Evolutionary conservation across 495 filamentous ascomycete species (phyloP).

Genomic region (Rhizodiscina lignyota): DNA sequence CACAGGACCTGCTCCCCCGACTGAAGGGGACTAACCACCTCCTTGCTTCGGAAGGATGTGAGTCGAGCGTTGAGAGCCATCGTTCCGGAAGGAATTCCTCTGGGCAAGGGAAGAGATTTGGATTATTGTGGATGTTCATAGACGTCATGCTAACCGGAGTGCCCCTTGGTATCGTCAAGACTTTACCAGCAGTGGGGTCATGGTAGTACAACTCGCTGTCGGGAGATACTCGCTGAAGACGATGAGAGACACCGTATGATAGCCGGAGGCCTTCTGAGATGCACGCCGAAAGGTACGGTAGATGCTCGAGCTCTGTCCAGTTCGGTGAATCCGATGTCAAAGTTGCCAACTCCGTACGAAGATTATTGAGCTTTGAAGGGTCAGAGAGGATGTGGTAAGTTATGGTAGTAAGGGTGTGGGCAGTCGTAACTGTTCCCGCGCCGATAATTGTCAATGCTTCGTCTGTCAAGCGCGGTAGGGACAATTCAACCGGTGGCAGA

Average conservation of each 20-base stretch:
- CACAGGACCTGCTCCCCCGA: constrained; percentile 27
- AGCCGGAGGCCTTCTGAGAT: constrained; percentile 33
- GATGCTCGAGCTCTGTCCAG: constrained; percentile 28
- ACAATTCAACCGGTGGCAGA: constrained; percentile 1
- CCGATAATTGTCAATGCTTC: constrained; percentile 7
- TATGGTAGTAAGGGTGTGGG: not conserved
- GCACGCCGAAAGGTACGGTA: constrained; percentile 33
- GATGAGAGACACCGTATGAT: constrained; percentile 23
- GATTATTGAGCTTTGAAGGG: not conserved
- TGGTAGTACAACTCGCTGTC: constrained; percentile 24
- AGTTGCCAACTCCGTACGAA: not conserved
- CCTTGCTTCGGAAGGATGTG: constrained; percentile 16
- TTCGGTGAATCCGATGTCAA: constrained; percentile 6
- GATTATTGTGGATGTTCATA: constrained; percentile 5
- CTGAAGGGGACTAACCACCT: constrained; percentile 24
- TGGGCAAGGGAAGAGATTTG: constrained; percentile 4
- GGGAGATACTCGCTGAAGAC: constrained; percentile 27
- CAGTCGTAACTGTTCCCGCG: constrained; percentile 9
- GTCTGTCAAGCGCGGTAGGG: constrained; percentile 19
- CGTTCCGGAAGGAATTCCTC: constrained; percentile 10
- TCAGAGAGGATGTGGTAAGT: not conserved
- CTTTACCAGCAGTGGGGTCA: too few species aligned
- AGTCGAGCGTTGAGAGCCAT: constrained; percentile 5
- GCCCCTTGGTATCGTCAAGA: constrained; percentile 2
- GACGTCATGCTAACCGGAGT: constrained; percentile 7